Evolutionary conservation across 768 basidiomycete species (phyloP), one percentile per base, ranked within the genome.

Genomic region (Cystofilobasidium capitatum): DNA sequence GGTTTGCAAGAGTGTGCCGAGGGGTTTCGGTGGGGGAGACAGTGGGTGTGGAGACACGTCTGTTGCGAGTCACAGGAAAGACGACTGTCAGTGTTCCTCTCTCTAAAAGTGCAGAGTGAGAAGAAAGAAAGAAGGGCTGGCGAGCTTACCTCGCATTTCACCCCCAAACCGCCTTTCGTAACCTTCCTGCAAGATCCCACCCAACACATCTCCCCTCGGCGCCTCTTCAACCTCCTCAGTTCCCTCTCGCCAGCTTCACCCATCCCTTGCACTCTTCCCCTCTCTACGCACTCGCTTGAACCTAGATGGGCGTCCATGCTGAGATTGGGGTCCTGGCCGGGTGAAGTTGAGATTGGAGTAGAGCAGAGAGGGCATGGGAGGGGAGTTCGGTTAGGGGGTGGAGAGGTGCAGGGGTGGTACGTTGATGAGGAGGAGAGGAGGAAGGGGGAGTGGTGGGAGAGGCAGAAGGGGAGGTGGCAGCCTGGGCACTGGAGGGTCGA

Each of bases 311-410:
- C 77, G 71, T 91, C 88, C 86, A 92, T 89, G 58, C 85, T 82
- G 47, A 84, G 77, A 71, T 91, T 91, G 14, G 89, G 88, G 72
- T 91, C 87, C 74, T 88, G 84, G 33, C 86, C 86, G 0, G 81
- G 84, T n/a, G 83, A 84, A 59, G 90, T 82, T 3, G 88, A 83
- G 13, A 91, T 83, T 0, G 88, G 88, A 3, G 77, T 81, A 70
- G 83, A 84, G 78, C 90, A 92, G 31, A 91, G 77, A 4, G 89
- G 89, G 72, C 88, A 88, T 86, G 66, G 36, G 17, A 89, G 89
- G 20, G 88, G 88, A 8, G 91, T 80, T 12, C 89, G 82, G 69
- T 92, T 84, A 70, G 83, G 81, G 74, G 71, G 77, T 79, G 74
- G 86, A 84, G 71, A 90, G 87, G 73, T 86, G 89, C 90, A 89